Percentiles rank a stretch among this genome's conserved stretches.
These are phyloP conservation scores for Camellia japonica DNA, from an alignment of 148 eudicot species.

Conservation along the genomic window DNA sequence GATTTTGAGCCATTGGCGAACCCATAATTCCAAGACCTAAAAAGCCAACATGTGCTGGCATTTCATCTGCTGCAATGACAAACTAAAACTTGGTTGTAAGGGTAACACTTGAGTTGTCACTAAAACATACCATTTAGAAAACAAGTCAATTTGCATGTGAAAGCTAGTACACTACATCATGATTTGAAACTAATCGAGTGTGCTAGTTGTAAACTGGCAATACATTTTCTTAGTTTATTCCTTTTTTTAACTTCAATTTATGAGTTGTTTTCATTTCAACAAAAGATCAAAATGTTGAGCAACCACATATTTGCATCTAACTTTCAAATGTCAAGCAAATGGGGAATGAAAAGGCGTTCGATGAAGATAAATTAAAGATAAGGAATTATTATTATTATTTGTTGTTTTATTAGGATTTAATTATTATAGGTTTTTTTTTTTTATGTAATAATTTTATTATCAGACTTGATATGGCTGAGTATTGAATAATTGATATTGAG, in stretches of 20 bases:
- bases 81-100: conserved; percentile 13
- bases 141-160: not conserved
- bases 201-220: not conserved
- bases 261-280: not conserved
- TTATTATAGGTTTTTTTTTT: too few species aligned
- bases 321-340: not conserved
- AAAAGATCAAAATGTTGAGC: not conserved
- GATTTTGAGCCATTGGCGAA: conserved; percentile 91
- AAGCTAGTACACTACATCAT: not conserved
- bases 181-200: not conserved
- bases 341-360: too few species aligned
- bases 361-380: too few species aligned
- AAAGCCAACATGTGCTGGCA: conserved; percentile 70
- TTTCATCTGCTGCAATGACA: conserved; percentile 48
- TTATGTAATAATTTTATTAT: too few species aligned
- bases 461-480: too few species aligned
- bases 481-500: too few species aligned
- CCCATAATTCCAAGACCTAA: conserved; percentile 98
- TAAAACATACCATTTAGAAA: not conserved
- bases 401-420: too few species aligned
- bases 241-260: not conserved
- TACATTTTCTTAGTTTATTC: not conserved
- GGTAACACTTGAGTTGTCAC: not conserved
- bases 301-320: not conserved
- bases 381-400: too few species aligned